Evolutionary conservation across 1,139 yeast species (phyloP).

Genomic region (Chernovozyma aurita): DNA sequence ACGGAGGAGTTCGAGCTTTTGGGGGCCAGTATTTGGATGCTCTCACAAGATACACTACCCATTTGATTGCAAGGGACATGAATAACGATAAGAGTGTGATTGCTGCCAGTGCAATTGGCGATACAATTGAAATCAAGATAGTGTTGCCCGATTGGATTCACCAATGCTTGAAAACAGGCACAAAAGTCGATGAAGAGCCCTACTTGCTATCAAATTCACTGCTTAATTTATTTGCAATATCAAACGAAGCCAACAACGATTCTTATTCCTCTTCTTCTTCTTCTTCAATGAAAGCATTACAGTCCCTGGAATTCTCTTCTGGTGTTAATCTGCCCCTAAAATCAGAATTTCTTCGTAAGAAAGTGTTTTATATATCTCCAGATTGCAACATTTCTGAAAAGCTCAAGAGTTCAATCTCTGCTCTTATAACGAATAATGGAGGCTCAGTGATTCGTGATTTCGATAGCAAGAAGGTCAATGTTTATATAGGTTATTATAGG

Average conservation of each 20-base stretch:
- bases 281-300: background rate
- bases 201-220: conserved; percentile 22
- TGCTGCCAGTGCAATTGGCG: conserved; percentile 33
- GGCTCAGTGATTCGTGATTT: conserved; percentile 22
- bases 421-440: conserved; percentile 28
- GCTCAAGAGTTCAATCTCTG: conserved; percentile 20
- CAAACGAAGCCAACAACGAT: background rate
- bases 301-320: too few relatives aligned
- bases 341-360: conserved; percentile 13
- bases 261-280: background rate
- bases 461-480: conserved; percentile 33
- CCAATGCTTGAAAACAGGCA: conserved; percentile 56
- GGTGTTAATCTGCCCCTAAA: background rate
- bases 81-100: conserved; percentile 47
- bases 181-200: conserved; percentile 47
- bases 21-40: conserved; percentile 71
- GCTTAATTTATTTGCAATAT: background rate
- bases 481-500: conserved; percentile 65
- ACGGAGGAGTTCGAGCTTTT: conserved; percentile 62
- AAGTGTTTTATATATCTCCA: conserved; percentile 25
- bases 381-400: conserved; percentile 34
- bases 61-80: conserved; percentile 57
- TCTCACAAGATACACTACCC: conserved; percentile 72
- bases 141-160: conserved; percentile 78
- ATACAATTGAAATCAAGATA: conserved; percentile 45